These are phyloP conservation scores for Polygonum maritimum DNA, from an alignment of 148 eudicot genomes.

Conservation along the genomic window DNA sequence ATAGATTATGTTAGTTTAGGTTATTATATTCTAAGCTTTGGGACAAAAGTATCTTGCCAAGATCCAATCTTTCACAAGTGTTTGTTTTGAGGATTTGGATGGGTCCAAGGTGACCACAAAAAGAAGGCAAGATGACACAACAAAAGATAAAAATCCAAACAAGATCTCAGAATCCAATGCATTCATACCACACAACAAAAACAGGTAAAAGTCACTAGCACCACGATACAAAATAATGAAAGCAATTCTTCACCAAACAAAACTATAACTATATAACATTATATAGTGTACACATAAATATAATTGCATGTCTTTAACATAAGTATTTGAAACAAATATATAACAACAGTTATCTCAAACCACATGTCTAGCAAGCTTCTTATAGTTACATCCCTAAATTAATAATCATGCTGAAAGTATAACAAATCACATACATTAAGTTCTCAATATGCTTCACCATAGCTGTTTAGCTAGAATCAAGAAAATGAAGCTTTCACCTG, in stretches of 20 bases:
- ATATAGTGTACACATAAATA: slow-evolving; percentile 4
- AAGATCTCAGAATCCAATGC: not conserved
- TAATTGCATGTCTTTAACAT: not conserved
- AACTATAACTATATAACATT: not conserved
- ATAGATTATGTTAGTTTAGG: not conserved
- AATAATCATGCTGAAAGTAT: not conserved
- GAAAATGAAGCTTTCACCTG: not conserved
- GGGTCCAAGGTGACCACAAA: not conserved
- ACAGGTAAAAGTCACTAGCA: not conserved
- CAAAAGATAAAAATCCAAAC: not conserved
- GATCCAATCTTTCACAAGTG: not conserved
- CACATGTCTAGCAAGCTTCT: slow-evolving; percentile 8
- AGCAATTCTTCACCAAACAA: not conserved
- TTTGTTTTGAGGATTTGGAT: not conserved
- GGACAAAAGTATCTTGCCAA: slow-evolving; percentile 2
- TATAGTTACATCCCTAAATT: not conserved
- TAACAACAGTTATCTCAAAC: not conserved
- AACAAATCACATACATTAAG: not conserved
- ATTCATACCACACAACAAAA: not conserved
- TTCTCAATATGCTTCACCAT: not conserved
- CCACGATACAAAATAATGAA: not conserved
- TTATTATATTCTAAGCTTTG: not conserved
- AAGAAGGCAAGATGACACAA: not conserved
- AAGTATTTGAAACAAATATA: not conserved
- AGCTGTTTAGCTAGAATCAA: not conserved